Percentiles rank a stretch among this genome's conserved stretches.
Conservation (phyloP, 2,329 filamentous ascomycete genomes). For the Ceratocystis eucalypticola region DNA sequence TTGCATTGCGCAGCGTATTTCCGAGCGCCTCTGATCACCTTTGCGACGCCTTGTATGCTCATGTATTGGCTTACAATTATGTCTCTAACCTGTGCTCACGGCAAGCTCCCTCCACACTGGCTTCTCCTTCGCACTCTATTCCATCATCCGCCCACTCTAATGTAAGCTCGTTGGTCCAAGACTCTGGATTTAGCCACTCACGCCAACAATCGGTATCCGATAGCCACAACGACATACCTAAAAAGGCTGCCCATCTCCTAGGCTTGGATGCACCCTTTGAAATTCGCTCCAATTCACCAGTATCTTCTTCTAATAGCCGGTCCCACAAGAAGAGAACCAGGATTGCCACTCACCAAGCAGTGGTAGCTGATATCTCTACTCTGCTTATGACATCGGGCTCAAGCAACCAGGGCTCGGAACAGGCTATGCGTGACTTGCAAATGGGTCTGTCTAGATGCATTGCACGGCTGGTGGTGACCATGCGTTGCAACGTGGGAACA, state of each 20-base stretch:
- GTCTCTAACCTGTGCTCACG: constrained; percentile 28
- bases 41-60: constrained; percentile 46
- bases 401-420: constrained; percentile 26
- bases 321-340: neutral
- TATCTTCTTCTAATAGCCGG: constrained; percentile 9
- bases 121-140: constrained; percentile 5
- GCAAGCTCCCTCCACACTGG: neutral
- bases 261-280: constrained; percentile 29
- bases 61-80: constrained; percentile 47
- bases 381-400: constrained; percentile 20
- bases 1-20: constrained; percentile 39
- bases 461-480: constrained; percentile 36
- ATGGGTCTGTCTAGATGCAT: constrained; percentile 39
- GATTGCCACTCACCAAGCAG: neutral
- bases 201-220: constrained; percentile 18
- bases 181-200: constrained; percentile 18
- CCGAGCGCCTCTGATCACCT: constrained; percentile 39
- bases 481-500: constrained; percentile 23
- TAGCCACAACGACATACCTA: constrained; percentile 30
- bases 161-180: neutral
- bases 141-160: constrained; percentile 20
- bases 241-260: constrained; percentile 39
- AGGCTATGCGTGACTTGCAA: constrained; percentile 34
- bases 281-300: constrained; percentile 21
- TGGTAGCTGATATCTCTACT: neutral